Evolutionary conservation across 108 stramenopile species (phyloP).

Genomic region (Conticribra guillardii): DNA sequence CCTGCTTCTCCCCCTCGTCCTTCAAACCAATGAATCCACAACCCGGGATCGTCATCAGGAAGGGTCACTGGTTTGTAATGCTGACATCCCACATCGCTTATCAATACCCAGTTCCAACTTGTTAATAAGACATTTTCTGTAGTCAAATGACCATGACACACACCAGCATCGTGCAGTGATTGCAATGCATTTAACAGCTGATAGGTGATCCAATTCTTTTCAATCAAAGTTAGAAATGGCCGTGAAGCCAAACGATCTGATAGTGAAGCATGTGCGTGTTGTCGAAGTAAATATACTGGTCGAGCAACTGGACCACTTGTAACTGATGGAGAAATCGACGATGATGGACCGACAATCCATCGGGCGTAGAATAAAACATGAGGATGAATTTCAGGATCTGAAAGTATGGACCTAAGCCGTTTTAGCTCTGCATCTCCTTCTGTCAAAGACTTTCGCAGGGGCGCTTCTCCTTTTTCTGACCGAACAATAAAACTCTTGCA

Average conservation of each 20-base stretch:
- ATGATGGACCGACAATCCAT: conserved; percentile 38
- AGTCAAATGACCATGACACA: conserved; percentile 95
- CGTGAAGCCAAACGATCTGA: conserved; percentile 90
- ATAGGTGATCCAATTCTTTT: conserved; percentile 93
- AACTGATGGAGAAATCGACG: conserved; percentile 4
- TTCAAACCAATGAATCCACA: conserved; percentile 94
- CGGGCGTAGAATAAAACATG: conserved; percentile 43
- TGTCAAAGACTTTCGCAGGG: conserved; percentile 16
- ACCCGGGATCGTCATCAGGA: conserved; percentile 94
- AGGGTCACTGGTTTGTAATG: conserved; percentile 81
- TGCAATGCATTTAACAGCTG: conserved; percentile 90
- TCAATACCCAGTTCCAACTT: conserved; percentile 89
- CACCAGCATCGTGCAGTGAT: conserved; percentile 74
- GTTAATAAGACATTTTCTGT: conserved; percentile 95
- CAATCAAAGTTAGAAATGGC: conserved; percentile 92
- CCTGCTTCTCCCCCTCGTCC: conserved; percentile 36
- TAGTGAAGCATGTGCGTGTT: conserved; percentile 89
- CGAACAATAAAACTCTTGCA: conserved; percentile 50
- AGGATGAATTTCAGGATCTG: conserved; percentile 43
- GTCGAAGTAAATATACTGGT: conserved; percentile 82
- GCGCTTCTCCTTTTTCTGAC: conserved; percentile 29
- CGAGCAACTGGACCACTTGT: conserved; percentile 15
- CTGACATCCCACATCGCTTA: conserved; percentile 93
- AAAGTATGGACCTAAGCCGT: conserved; percentile 38
- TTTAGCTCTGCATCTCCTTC: conserved; percentile 53